Conservation (phyloP, 1,139 yeast species). For the Pichia inconspicua region DNA sequence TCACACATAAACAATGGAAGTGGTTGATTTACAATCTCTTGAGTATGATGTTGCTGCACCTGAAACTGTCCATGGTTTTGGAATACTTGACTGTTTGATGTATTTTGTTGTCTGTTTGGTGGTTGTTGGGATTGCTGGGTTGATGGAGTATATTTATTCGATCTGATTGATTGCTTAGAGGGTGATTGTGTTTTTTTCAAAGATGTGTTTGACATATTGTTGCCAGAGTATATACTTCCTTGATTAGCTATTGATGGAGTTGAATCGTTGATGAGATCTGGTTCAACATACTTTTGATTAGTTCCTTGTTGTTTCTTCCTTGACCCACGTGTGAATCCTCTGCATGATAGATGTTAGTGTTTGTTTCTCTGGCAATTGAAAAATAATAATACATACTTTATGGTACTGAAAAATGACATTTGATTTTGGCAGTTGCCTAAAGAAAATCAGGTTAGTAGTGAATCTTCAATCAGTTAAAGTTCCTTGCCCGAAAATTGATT, state of each 20-base stretch:
- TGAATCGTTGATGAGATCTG: constrained; percentile 24
- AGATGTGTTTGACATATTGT: constrained; percentile 30
- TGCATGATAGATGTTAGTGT: constrained; percentile 15
- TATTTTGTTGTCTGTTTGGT: not conserved
- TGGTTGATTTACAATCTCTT: constrained; percentile 20
- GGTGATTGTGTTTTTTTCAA: constrained; percentile 29
- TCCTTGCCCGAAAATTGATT: no score
- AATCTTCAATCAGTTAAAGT: no score
- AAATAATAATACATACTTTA: constrained; percentile 28
- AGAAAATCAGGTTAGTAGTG: no score
- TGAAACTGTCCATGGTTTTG: constrained; percentile 7
- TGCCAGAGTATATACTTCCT: constrained; percentile 26
- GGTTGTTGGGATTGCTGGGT: constrained; percentile 31
- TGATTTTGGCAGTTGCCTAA: no score
- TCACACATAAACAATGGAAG: constrained; percentile 75
- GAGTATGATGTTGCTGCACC: constrained; percentile 5
- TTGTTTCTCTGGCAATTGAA: not conserved
- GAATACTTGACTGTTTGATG: constrained; percentile 3
- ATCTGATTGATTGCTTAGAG: constrained; percentile 27
- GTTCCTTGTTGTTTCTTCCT: constrained; percentile 36
- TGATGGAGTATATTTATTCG: constrained; percentile 15
- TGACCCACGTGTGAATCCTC: constrained; percentile 61
- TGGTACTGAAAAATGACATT: constrained; percentile 38
- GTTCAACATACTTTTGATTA: constrained; percentile 19
- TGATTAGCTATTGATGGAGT: constrained; percentile 17